Evolutionary conservation across 106 monocot genomes (phyloP).

Genomic region (Allium cepa): DNA sequence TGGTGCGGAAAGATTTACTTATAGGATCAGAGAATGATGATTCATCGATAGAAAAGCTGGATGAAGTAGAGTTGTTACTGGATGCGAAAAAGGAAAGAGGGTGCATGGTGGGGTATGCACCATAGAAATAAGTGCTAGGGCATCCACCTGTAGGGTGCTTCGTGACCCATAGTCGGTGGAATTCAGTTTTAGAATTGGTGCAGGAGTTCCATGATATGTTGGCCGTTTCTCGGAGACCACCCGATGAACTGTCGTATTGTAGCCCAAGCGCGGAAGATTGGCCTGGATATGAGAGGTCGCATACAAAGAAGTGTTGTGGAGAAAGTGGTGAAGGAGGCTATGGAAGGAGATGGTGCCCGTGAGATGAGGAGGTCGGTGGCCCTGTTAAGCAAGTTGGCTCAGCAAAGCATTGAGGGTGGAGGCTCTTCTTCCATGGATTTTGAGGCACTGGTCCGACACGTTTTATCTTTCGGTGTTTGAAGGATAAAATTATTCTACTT

Average conservation of each 20-base stretch:
- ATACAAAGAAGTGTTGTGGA: conserved; percentile 1
- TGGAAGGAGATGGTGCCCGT: conserved; percentile 17
- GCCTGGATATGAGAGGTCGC: conserved; percentile 22
- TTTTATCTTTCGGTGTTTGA: too few species aligned
- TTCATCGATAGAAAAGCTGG: not conserved
- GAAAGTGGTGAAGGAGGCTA: conserved; percentile 16
- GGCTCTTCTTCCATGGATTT: too few species aligned
- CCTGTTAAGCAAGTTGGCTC: too few species aligned
- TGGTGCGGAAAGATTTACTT: conserved; percentile 1
- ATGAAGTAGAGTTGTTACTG: not conserved
- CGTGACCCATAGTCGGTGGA: conserved; percentile 27
- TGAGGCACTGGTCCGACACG: too few species aligned
- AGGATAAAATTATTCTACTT: too few species aligned
- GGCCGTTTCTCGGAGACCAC: conserved; percentile 17
- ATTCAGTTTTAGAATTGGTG: conserved; percentile 35
- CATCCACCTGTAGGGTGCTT: not conserved
- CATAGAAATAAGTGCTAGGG: not conserved
- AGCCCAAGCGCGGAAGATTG: conserved; percentile 14
- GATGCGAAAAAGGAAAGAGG: not conserved
- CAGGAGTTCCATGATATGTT: conserved; percentile 20
- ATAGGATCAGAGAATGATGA: not conserved
- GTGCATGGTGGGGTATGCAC: not conserved
- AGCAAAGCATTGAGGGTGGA: too few species aligned
- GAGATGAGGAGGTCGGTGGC: conserved; percentile 1
- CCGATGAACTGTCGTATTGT: conserved; percentile 17